Conservation (phyloP, 2,329 filamentous ascomycete species). For the Aspergillus awamori region DNA sequence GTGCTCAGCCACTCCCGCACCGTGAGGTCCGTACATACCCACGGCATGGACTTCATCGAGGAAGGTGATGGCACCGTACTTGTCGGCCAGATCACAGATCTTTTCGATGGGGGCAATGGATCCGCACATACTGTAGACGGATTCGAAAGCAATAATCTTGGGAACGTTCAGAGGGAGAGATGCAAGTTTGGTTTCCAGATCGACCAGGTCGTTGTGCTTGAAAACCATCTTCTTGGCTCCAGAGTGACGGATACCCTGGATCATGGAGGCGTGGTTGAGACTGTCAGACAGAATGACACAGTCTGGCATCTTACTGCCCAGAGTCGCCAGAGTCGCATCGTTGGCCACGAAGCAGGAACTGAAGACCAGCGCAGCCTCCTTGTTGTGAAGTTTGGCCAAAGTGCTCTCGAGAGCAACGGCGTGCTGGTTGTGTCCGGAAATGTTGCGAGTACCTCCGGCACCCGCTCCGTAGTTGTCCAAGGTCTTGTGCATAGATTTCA, state of each 20-base stretch:
- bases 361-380: conserved; percentile 91
- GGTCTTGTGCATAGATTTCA: conserved; percentile 91
- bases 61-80: conserved; percentile 97
- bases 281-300: conserved; percentile 98
- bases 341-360: conserved; percentile 98
- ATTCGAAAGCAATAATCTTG: conserved; percentile 99
- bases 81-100: conserved; percentile 94
- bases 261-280: conserved; percentile 98
- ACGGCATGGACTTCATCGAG: conserved; percentile 98
- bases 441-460: conserved; percentile 93
- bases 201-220: conserved; percentile 95
- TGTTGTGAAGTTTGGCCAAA: conserved; percentile 83
- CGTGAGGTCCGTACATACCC: conserved; percentile 96
- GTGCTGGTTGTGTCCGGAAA: conserved; percentile 96
- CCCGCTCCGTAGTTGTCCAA: conserved; percentile 93
- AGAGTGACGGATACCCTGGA: conserved; percentile 96
- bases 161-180: conserved; percentile 81
- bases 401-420: conserved; percentile 81
- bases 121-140: conserved; percentile 99
- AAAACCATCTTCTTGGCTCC: conserved; percentile 97
- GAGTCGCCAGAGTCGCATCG: conserved; percentile 90
- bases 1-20: conserved; percentile 95
- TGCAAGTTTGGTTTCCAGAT: conserved; percentile 89
- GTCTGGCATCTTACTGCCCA: conserved; percentile 94
- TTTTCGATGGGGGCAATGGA: conserved; percentile 93